These are phyloP conservation scores for Daldinia loculata DNA, from an alignment of 495 filamentous ascomycete genomes.

Conservation along the genomic window DNA sequence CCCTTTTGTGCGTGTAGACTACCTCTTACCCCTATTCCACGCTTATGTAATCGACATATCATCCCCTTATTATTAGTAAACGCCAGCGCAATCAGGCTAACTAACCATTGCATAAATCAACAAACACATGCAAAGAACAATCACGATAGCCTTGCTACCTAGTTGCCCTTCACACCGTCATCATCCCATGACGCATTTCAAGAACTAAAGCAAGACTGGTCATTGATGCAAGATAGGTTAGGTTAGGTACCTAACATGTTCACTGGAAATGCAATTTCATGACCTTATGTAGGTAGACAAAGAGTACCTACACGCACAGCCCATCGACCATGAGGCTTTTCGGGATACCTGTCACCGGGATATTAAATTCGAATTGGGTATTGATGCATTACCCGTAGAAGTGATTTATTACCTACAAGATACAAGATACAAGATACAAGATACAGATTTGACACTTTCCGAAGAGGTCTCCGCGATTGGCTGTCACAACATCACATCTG, in stretches of 20 bases:
- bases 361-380: background rate
- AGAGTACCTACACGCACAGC: no score
- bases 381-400: background rate
- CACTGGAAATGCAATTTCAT: background rate
- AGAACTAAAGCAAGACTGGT: background rate
- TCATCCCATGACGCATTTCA: background rate
- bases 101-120: background rate
- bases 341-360: no score
- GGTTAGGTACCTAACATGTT: no score
- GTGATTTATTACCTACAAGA: background rate
- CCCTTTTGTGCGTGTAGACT: background rate
- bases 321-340: no score
- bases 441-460: background rate
- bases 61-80: background rate
- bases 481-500: background rate
- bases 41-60: background rate
- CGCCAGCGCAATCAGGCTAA: background rate
- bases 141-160: background rate
- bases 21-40: background rate
- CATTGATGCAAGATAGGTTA: no score
- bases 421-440: background rate
- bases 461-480: background rate
- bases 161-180: background rate
- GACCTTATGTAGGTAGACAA: background rate
- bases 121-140: background rate